Evolutionary conservation across 192 early-diverging fungal genomes (phyloP).

Genomic region (Entomortierella lignicola): DNA sequence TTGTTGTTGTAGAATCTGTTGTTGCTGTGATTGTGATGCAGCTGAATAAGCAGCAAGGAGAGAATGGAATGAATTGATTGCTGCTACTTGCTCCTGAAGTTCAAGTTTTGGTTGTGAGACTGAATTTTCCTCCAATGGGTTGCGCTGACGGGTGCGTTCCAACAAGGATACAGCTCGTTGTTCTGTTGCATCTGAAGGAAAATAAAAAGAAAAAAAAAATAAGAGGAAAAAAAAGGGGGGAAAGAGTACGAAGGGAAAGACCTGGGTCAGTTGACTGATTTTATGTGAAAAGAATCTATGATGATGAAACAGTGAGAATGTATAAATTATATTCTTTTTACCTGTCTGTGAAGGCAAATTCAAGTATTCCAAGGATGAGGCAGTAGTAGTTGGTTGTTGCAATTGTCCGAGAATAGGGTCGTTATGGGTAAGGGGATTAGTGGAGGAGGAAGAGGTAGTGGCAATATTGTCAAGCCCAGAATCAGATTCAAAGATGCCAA

Average conservation of each 20-base stretch:
- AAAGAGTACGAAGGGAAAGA: too few relatives aligned
- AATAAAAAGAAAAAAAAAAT: too few relatives aligned
- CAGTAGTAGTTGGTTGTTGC: not conserved
- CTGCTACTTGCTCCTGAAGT: conserved; percentile 23
- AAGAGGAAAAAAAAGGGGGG: too few relatives aligned
- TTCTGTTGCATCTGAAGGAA: too few relatives aligned
- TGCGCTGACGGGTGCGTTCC: conserved; percentile 49
- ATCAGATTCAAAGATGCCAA: conserved; percentile 61
- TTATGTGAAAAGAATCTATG: not conserved
- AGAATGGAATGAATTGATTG: conserved; percentile 25
- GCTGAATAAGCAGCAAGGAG: conserved; percentile 29
- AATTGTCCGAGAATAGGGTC: conserved; percentile 6
- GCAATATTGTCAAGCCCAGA: conserved; percentile 34
- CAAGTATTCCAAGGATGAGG: conserved; percentile 12
- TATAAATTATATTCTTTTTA: not conserved
- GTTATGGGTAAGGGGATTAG: not conserved
- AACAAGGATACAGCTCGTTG: conserved; percentile 28
- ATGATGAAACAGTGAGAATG: not conserved
- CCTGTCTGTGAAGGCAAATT: conserved; percentile 4
- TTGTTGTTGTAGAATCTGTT: conserved; percentile 11
- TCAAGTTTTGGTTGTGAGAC: not conserved
- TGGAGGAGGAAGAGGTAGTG: not conserved
- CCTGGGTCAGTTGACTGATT: too few relatives aligned
- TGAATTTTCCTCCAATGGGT: conserved; percentile 15
- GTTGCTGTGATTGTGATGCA: conserved; percentile 7